phyloP scores from a whole-genome alignment of 768 basidiomycete species.

The Panaeolus cyanescens region DNA sequence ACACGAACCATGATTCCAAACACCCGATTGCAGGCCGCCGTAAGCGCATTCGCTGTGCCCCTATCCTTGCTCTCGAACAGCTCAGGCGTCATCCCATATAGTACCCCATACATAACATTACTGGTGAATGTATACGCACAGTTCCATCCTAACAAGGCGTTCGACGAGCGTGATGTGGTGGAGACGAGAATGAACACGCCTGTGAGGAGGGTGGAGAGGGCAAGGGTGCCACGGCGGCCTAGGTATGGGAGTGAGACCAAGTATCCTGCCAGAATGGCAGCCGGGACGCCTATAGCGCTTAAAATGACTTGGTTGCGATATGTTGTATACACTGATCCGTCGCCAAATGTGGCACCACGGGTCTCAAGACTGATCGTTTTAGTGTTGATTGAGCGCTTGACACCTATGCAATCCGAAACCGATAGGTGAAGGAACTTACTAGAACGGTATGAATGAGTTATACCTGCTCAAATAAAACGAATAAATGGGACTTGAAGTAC shows the following conservation, averaged over 20 bases:
- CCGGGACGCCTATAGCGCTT: slow-evolving; percentile 68
- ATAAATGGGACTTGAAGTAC: too few species aligned
- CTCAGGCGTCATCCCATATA: slow-evolving; percentile 72
- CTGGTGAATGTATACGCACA: slow-evolving; percentile 65
- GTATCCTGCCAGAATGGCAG: slow-evolving; percentile 72
- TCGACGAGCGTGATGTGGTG: slow-evolving; percentile 70
- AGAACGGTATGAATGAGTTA: slow-evolving; percentile 30
- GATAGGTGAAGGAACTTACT: slow-evolving; percentile 16
- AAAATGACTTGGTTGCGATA: slow-evolving; percentile 79
- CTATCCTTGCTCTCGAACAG: slow-evolving; percentile 73
- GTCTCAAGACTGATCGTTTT: slow-evolving; percentile 50
- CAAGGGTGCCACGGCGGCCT: slow-evolving; percentile 69
- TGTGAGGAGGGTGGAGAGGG: slow-evolving; percentile 66
- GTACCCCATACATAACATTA: slow-evolving; percentile 75
- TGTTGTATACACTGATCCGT: slow-evolving; percentile 67
- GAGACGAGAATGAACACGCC: slow-evolving; percentile 74
- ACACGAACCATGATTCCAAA: slow-evolving; percentile 71
- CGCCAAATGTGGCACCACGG: slow-evolving; percentile 71
- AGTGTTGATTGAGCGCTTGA: not conserved
- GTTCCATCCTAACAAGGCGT: slow-evolving; percentile 77
- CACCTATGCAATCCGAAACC: too few species aligned
- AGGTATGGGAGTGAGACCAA: slow-evolving; percentile 65
- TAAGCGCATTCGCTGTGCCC: slow-evolving; percentile 72
- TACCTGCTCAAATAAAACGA: slow-evolving; percentile 40
- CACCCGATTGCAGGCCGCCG: slow-evolving; percentile 63